Evolutionary conservation across 1,284 basidiomycete genomes (phyloP).

Genomic region (Ustilago vetiveriae): DNA sequence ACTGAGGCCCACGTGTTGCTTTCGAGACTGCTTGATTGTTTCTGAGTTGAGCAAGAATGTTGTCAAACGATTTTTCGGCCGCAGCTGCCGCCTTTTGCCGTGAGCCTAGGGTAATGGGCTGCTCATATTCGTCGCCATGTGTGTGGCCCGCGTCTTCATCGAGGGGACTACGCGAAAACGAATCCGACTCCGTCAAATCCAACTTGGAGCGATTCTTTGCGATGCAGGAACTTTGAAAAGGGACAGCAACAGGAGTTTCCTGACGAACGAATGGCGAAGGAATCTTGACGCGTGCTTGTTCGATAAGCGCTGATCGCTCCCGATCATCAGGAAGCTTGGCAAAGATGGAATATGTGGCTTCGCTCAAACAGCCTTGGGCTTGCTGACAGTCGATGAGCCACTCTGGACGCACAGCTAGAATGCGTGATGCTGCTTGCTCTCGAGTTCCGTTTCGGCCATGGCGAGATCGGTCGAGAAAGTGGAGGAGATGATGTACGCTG

Average conservation of each 20-base stretch:
- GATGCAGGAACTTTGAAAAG: slow-evolving; percentile 29
- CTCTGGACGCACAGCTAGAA: slow-evolving; percentile 82
- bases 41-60: slow-evolving; percentile 40
- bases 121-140: slow-evolving; percentile 24
- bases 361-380: slow-evolving; percentile 71
- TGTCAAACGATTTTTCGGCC: slow-evolving; percentile 43
- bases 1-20: not conserved
- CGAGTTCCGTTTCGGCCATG: slow-evolving; percentile 77
- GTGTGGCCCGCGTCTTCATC: not conserved
- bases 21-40: slow-evolving; percentile 2
- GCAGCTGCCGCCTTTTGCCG: slow-evolving; percentile 40
- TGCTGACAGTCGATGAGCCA: slow-evolving; percentile 84
- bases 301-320: slow-evolving; percentile 21
- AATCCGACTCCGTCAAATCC: slow-evolving; percentile 4
- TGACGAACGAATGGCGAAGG: slow-evolving; percentile 35
- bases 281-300: slow-evolving; percentile 24
- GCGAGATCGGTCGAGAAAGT: slow-evolving; percentile 49
- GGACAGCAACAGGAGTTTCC: slow-evolving; percentile 7
- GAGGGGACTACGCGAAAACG: not conserved
- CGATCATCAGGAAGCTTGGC: slow-evolving; percentile 17
- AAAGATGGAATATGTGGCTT: slow-evolving; percentile 52
- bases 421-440: slow-evolving; percentile 72
- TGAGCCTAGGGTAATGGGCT: slow-evolving; percentile 38
- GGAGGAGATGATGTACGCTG: slow-evolving; percentile 39
- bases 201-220: slow-evolving; percentile 22